Evolutionary conservation across 1,284 basidiomycete genomes (phyloP).

Genomic region (Vanrija sp.): DNA sequence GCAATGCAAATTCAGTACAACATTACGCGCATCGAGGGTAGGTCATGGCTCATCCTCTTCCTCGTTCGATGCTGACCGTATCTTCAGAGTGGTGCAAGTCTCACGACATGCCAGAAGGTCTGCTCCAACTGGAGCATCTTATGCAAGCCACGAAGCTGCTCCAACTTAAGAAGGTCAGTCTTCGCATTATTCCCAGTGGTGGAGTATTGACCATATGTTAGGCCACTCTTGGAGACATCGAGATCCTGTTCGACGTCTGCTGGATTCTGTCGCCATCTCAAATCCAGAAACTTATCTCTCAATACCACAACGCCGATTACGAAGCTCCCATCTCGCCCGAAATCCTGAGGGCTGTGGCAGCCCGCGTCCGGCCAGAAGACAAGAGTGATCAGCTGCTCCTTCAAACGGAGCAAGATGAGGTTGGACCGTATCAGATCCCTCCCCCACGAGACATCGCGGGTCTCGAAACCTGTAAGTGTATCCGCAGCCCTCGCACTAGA

Average conservation of each 20-base stretch:
- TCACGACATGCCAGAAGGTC: constrained; percentile 98
- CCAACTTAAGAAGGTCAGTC: constrained; percentile 89
- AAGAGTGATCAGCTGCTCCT: constrained; percentile 91
- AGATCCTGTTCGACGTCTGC: constrained; percentile 98
- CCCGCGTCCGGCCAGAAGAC: constrained; percentile 88
- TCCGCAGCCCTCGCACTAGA: not conserved
- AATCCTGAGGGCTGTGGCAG: constrained; percentile 92
- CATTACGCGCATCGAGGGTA: constrained; percentile 85
- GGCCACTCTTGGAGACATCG: constrained; percentile 88
- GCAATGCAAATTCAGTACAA: constrained; percentile 99
- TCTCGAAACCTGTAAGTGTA: constrained; percentile 47
- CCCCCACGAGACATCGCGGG: constrained; percentile 46
- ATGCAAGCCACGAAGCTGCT: constrained; percentile 99
- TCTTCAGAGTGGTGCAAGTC: constrained; percentile 75
- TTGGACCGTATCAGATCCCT: constrained; percentile 61
- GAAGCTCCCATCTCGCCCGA: constrained; percentile 94
- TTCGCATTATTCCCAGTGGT: not conserved
- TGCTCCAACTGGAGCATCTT: constrained; percentile 94
- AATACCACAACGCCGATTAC: constrained; percentile 93
- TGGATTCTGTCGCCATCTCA: constrained; percentile 99
- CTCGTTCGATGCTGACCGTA: constrained; percentile 31
- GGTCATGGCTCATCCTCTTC: constrained; percentile 1
- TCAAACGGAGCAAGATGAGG: constrained; percentile 91
- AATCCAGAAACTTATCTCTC: constrained; percentile 97
- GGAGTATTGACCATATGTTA: constrained; percentile 36